Evolutionary conservation across 1,284 basidiomycete genomes (phyloP).

Genomic region (Xerocomus nothofagi): DNA sequence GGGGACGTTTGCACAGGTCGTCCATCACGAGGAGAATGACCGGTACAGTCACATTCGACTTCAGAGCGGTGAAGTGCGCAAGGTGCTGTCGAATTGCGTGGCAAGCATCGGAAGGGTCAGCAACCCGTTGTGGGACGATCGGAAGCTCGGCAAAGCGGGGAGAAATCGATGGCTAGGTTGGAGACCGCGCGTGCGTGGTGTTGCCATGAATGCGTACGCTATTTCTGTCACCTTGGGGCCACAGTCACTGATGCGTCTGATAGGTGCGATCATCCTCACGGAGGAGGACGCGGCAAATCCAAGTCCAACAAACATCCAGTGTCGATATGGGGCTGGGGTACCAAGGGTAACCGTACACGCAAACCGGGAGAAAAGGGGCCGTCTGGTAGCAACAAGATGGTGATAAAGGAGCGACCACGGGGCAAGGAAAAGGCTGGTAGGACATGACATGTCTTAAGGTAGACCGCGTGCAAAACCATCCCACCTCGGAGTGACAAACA

Average conservation of each 20-base stretch:
- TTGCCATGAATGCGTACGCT: slow-evolving; percentile 95
- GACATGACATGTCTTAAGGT: no score
- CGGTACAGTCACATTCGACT: slow-evolving; percentile 84
- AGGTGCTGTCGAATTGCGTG: slow-evolving; percentile 78
- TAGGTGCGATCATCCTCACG: slow-evolving; percentile 92
- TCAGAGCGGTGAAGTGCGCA: slow-evolving; percentile 91
- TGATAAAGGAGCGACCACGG: slow-evolving; percentile 84
- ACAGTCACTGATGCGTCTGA: slow-evolving; percentile 7
- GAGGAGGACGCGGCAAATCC: slow-evolving; percentile 96
- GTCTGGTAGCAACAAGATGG: slow-evolving; percentile 94
- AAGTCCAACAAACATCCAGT: slow-evolving; percentile 95
- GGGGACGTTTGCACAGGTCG: slow-evolving; percentile 82
- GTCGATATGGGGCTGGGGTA: slow-evolving; percentile 89
- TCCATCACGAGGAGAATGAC: slow-evolving; percentile 69
- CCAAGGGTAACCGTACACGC: slow-evolving; percentile 91
- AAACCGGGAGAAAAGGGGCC: slow-evolving; percentile 85
- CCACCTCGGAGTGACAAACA: no score
- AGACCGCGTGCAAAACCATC: no score
- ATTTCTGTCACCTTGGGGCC: background rate
- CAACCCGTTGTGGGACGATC: slow-evolving; percentile 89
- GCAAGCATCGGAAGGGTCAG: slow-evolving; percentile 93
- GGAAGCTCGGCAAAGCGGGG: slow-evolving; percentile 90
- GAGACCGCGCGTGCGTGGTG: slow-evolving; percentile 89
- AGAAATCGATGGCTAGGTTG: slow-evolving; percentile 86
- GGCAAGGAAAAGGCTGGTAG: slow-evolving; percentile 67